These are phyloP conservation scores for Chlorencoelia australis DNA, from an alignment of 2,329 filamentous ascomycete species.

Conservation along the genomic window DNA sequence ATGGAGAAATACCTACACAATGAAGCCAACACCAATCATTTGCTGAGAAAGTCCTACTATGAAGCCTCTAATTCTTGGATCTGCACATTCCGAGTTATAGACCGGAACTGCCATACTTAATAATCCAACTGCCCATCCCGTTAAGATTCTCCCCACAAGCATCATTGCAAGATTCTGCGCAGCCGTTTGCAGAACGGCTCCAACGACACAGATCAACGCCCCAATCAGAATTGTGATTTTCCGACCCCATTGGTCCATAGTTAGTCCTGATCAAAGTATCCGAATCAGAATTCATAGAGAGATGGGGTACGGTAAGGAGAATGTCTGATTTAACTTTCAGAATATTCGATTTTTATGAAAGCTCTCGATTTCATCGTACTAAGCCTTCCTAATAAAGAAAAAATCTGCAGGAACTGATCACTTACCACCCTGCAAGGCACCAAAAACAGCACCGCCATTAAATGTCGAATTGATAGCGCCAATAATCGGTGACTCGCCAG, in stretches of 20 bases:
- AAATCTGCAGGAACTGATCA: no score
- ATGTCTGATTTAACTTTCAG: no score
- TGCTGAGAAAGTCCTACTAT: slow-evolving; percentile 55
- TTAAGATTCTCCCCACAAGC: slow-evolving; percentile 47
- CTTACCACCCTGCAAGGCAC: slow-evolving; percentile 31
- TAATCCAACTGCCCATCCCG: slow-evolving; percentile 47
- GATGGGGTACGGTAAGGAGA: no score
- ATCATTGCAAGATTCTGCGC: slow-evolving; percentile 44
- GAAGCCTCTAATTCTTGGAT: slow-evolving; percentile 51
- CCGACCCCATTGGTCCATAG: slow-evolving; percentile 47
- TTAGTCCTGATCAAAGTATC: no score
- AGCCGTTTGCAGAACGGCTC: slow-evolving; percentile 49
- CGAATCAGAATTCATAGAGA: no score
- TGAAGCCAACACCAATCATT: slow-evolving; percentile 52
- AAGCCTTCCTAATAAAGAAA: no score
- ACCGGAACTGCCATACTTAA: slow-evolving; percentile 54
- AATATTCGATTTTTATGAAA: no score
- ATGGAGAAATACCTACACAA: slow-evolving; percentile 13
- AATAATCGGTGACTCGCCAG: slow-evolving; percentile 17
- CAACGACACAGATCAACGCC: slow-evolving; percentile 46
- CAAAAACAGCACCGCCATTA: slow-evolving; percentile 46
- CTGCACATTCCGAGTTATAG: slow-evolving; percentile 56
- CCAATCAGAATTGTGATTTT: slow-evolving; percentile 49
- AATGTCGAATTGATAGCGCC: slow-evolving; percentile 57
- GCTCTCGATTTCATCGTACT: no score